Evolutionary conservation across 179 eudicot species (phyloP).

Genomic region (Patellifolia procumbens): DNA sequence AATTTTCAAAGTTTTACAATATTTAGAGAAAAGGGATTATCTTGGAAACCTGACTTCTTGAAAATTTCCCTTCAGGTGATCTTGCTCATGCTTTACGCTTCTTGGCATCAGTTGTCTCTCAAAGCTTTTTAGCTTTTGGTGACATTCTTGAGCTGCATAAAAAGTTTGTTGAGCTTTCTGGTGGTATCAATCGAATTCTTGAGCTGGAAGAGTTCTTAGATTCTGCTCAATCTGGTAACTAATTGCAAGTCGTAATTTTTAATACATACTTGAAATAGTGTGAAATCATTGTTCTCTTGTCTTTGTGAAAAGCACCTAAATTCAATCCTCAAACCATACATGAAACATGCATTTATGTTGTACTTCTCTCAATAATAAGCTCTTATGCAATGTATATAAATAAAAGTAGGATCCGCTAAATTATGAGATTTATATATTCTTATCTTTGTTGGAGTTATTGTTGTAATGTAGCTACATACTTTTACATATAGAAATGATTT

Average conservation of each 20-base stretch:
- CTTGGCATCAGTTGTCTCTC: constrained; percentile 96
- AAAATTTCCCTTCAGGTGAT: constrained; percentile 56
- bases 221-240: constrained; percentile 85
- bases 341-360: neutral
- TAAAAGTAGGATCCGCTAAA: neutral
- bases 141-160: constrained; percentile 93
- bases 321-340: neutral
- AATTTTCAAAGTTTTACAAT: neutral
- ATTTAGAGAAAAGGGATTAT: neutral
- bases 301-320: neutral
- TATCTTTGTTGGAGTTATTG: neutral
- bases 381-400: neutral
- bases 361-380: neutral
- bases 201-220: constrained; percentile 89
- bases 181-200: constrained; percentile 89
- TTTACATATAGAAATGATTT: neutral
- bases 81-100: constrained; percentile 95
- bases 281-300: neutral
- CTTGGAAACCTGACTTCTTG: constrained; percentile 4
- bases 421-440: neutral
- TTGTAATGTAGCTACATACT: neutral
- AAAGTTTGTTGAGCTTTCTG: constrained; percentile 88
- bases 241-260: neutral
- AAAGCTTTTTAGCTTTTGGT: constrained; percentile 97
- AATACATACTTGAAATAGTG: neutral